Evolutionary conservation across 1,284 basidiomycete genomes (phyloP).

Genomic region (Trichosporon inkin): DNA sequence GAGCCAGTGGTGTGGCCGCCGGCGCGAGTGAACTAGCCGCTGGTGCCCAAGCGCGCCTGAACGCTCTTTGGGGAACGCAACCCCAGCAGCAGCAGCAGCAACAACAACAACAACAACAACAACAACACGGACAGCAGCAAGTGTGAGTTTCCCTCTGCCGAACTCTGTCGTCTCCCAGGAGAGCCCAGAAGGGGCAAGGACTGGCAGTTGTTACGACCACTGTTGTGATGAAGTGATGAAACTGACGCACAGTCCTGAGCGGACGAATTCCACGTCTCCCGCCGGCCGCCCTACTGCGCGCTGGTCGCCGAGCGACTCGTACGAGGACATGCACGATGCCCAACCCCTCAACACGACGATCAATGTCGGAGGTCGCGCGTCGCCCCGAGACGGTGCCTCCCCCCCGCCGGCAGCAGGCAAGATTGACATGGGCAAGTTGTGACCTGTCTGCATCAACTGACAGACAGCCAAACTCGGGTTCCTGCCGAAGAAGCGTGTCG

Average conservation of each 20-base stretch:
- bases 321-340: constrained; percentile 30
- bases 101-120: too few species aligned
- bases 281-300: constrained; percentile 19
- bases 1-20: background rate
- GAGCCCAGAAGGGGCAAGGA: too few species aligned
- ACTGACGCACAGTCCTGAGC: background rate
- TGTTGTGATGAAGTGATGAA: too few species aligned
- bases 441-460: background rate
- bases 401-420: constrained; percentile 26
- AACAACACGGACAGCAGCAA: constrained; percentile 15
- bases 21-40: background rate
- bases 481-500: constrained; percentile 49
- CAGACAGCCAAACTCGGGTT: constrained; percentile 47
- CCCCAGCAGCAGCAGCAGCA: constrained; percentile 19
- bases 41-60: background rate
- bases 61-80: constrained; percentile 11
- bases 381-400: constrained; percentile 7
- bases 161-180: too few species aligned
- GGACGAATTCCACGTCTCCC: background rate
- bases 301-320: constrained; percentile 47
- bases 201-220: too few species aligned
- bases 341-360: constrained; percentile 14
- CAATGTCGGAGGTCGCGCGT: constrained; percentile 14
- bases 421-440: constrained; percentile 47
- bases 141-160: background rate